Conservation (phyloP, 2,329 filamentous ascomycete species). For the Arthrobotrys megalospora region DNA sequence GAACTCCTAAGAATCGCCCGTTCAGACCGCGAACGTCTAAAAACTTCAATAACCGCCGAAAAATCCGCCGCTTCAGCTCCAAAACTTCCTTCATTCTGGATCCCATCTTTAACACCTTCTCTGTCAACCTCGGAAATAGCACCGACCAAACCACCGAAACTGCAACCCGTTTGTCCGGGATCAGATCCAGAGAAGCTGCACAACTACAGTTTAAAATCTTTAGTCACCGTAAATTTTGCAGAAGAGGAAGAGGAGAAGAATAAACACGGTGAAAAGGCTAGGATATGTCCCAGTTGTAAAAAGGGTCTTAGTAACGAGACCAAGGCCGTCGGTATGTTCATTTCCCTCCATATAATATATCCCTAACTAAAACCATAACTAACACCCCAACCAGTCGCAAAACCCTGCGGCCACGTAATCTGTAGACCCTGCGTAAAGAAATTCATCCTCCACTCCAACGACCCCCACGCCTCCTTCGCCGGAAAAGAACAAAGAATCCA, state of each 20-base stretch:
- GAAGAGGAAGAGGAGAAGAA: conserved; percentile 75
- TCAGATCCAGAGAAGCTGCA: conserved; percentile 79
- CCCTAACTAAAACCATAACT: background rate
- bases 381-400: conserved; percentile 73
- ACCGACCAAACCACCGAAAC: conserved; percentile 76
- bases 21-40: conserved; percentile 79
- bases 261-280: conserved; percentile 69
- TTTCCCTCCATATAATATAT: background rate
- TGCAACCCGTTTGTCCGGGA: conserved; percentile 81
- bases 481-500: conserved; percentile 72
- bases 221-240: conserved; percentile 83
- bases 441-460: conserved; percentile 79
- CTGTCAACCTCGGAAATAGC: conserved; percentile 73
- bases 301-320: conserved; percentile 86
- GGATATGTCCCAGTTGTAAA: conserved; percentile 86
- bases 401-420: conserved; percentile 91
- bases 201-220: conserved; percentile 80
- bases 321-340: conserved; percentile 76
- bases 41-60: conserved; percentile 80
- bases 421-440: conserved; percentile 87
- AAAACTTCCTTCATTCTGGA: conserved; percentile 88
- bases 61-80: conserved; percentile 69
- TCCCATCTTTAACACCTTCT: conserved; percentile 83
- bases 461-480: conserved; percentile 74
- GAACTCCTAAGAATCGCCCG: conserved; percentile 79